These are phyloP conservation scores for Pleurotus pulmonarius DNA, from an alignment of 768 basidiomycete genomes.

Conservation along the genomic window DNA sequence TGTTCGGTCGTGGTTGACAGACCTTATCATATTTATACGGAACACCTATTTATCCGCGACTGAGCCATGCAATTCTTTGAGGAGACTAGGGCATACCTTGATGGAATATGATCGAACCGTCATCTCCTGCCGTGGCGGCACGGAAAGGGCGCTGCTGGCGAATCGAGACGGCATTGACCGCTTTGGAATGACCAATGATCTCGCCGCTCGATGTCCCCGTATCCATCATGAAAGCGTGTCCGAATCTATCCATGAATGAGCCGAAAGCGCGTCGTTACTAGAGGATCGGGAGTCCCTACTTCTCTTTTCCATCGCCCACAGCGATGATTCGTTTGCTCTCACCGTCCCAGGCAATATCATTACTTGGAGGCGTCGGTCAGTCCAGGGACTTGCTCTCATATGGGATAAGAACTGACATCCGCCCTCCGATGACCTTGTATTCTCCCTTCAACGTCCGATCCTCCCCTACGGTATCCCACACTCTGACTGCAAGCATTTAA, in stretches of 20 bases:
- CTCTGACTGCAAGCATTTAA: conserved; percentile 47
- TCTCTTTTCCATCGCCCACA: conserved; percentile 89
- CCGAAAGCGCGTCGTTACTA: neutral
- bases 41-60: conserved; percentile 39
- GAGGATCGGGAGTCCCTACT: conserved; percentile 37
- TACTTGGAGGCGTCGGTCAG: conserved; percentile 38
- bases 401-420: conserved; percentile 47
- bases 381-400: neutral
- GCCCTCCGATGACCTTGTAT: conserved; percentile 69
- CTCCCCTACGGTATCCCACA: conserved; percentile 92
- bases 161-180: conserved; percentile 85
- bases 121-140: conserved; percentile 86
- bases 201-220: conserved; percentile 84
- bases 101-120: conserved; percentile 77
- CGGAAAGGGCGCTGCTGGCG: conserved; percentile 87
- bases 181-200: conserved; percentile 88
- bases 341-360: conserved; percentile 94
- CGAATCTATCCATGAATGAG: conserved; percentile 50
- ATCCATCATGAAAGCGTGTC: conserved; percentile 80
- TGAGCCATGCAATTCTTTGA: neutral
- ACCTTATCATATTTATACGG: conserved; percentile 92
- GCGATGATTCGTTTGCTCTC: conserved; percentile 96
- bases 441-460: conserved; percentile 83
- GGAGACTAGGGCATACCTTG: conserved; percentile 42
- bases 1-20: neutral